phyloP scores from a whole-genome alignment of 768 basidiomycete species.

The Suillus brevipes region DNA sequence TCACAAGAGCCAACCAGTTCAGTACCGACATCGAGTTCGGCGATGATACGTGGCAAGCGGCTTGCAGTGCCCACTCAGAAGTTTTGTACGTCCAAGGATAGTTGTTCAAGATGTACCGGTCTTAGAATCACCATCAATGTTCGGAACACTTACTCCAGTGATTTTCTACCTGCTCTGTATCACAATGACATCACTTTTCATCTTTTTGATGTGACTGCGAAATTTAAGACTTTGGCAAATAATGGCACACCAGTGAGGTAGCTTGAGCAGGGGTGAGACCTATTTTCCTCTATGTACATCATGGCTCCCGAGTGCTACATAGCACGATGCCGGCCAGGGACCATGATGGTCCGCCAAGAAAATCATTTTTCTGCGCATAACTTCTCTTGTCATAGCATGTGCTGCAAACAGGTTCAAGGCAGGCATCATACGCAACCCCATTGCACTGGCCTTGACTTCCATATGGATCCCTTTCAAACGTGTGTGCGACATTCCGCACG shows the following conservation, averaged over 20 bases:
- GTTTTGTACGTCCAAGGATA: not conserved
- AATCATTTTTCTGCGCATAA: not conserved
- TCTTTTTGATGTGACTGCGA: not conserved
- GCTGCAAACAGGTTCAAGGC: not conserved
- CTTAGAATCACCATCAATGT: not conserved
- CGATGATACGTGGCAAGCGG: constrained; percentile 34
- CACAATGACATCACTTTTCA: not conserved
- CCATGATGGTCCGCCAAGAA: not conserved
- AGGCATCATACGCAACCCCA: not conserved
- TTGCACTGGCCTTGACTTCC: not conserved
- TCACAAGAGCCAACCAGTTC: constrained; percentile 24
- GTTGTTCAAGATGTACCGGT: not conserved
- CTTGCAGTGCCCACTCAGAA: constrained; percentile 26
- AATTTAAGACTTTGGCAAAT: not conserved
- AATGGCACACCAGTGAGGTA: not conserved
- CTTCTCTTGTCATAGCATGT: not conserved
- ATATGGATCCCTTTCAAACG: not conserved
- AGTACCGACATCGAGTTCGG: constrained; percentile 26
- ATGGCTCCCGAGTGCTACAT: not conserved
- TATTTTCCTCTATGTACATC: not conserved
- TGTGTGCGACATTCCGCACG: not conserved
- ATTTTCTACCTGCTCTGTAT: not conserved
- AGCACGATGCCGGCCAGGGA: not conserved
- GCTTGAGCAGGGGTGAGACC: not conserved
- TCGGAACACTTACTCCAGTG: not conserved